Base-by-base conservation (phyloP, 495 filamentous ascomycete species). In the Astrothelium macrocarpum region DNA sequence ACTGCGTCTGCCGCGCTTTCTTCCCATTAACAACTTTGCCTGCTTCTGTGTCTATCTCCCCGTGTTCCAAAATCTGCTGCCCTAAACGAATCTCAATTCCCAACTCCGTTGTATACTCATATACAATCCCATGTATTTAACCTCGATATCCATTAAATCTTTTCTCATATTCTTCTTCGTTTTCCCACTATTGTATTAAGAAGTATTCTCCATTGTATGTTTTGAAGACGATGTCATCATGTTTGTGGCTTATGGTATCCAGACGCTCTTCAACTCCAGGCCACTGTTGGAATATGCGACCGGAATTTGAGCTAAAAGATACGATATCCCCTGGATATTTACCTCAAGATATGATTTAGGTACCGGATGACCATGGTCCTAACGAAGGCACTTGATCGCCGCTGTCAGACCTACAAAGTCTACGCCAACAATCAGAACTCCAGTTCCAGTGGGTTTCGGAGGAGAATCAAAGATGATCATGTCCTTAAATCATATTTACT, bases 341-440 rank as follows among this genome's bases (percentile, higher is more conserved):
- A 85, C 78, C 64, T 81, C 76, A 20, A 80, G 78, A 63, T 84
- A 85, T 25, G 68, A 86, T 70, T 86, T 84, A n/a, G 84, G 68
- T 28, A 86, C 71, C 36, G 73, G 69, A 34, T 86, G 86, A 39
- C 76, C 78, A 64, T 88, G 85, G 2, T 85, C 85, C 72, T 89
- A 84, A 18, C 84, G 79, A 59, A 77, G 69, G 65, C 82, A 85
- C 75, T 89, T 85, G 23, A 88, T 80, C 20, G 83, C 79, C 4
- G 83, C 82, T 0, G 81, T 84, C 25, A 88, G 75, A 3, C 86
- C 86, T 36, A 79, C 85, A 36, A 87, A 80, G 43, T 85, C 86
- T 7, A 73, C 82, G 7, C 85, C 85, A 12, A 87, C 81, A 53
- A 87, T 80, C 20, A 87, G 70, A 16, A 87, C 79, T 59, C 81